These are phyloP conservation scores for Globisporangium nunn DNA, from an alignment of 352 stramenopile species.

Conservation along the genomic window DNA sequence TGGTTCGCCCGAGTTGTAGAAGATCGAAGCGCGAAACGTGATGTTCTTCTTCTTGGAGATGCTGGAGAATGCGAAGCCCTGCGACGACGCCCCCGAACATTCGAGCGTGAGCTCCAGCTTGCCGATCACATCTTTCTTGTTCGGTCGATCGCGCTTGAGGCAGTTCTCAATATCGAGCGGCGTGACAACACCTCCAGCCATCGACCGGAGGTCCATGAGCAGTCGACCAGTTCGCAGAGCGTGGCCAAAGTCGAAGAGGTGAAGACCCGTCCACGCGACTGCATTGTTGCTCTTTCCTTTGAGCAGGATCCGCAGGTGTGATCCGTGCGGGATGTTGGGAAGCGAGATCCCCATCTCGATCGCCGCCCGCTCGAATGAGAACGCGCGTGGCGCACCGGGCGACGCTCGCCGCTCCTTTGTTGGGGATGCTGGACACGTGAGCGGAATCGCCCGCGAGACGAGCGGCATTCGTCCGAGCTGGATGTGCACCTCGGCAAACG, in stretches of 20 bases:
- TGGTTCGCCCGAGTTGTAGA: conserved; percentile 24
- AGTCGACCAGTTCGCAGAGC: conserved; percentile 42
- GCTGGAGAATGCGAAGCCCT: conserved; percentile 62
- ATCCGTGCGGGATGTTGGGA: conserved; percentile 68
- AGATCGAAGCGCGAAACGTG: conserved; percentile 66
- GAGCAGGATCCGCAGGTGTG: conserved; percentile 59
- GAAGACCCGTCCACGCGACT: conserved; percentile 56
- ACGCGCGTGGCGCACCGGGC: conserved; percentile 5
- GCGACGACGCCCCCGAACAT: conserved; percentile 25
- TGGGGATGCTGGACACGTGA: conserved; percentile 10
- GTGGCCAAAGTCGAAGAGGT: conserved; percentile 82
- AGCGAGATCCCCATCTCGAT: conserved; percentile 26
- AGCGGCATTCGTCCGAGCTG: conserved; percentile 24
- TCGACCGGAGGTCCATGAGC: conserved; percentile 23
- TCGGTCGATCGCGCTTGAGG: conserved; percentile 21
- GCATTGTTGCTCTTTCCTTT: conserved; percentile 28
- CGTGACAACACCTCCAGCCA: conserved; percentile 31
- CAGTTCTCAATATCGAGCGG: conserved; percentile 75
- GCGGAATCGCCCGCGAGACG: conserved; percentile 9
- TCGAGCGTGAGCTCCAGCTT: conserved; percentile 41
- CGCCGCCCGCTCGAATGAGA: conserved; percentile 3
- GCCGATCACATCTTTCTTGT: conserved; percentile 29
- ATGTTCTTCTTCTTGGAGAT: conserved; percentile 40
- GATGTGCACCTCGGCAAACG: conserved; percentile 17
- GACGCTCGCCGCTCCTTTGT: conserved; percentile 15